A percentile compares a stretch with the other conserved stretches of the same genome.
Evolutionary conservation across 208 protist species (phyloP).

Genomic region (Leishmania tarentolae): DNA sequence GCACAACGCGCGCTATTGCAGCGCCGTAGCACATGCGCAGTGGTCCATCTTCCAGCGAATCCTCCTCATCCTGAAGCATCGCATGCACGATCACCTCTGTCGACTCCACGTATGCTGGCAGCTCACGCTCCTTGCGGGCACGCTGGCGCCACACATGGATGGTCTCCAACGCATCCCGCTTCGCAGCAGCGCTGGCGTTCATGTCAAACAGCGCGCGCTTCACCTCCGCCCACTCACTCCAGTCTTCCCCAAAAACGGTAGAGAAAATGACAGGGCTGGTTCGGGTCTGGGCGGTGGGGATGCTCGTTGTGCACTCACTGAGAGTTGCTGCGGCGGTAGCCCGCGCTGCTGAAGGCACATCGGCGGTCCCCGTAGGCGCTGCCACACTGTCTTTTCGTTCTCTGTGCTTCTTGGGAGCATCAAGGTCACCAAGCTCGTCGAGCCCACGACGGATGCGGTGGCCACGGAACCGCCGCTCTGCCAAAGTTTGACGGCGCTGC

Average conservation of each 20-base stretch:
- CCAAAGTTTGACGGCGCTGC: conserved; percentile 25
- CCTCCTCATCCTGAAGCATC: conserved; percentile 59
- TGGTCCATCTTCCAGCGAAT: conserved; percentile 10
- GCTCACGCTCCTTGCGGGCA: conserved; percentile 44
- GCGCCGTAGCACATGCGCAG: conserved; percentile 63
- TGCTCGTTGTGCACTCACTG: background rate
- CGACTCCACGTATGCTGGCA: conserved; percentile 76
- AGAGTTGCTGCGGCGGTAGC: background rate
- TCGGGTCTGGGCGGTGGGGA: background rate
- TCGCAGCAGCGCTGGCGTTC: conserved; percentile 23
- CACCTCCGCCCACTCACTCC: conserved; percentile 65
- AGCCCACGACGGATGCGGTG: conserved; percentile 76
- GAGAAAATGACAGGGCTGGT: conserved; percentile 12
- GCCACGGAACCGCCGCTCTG: conserved; percentile 51
- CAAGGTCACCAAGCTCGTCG: conserved; percentile 67
- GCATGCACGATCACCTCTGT: conserved; percentile 67
- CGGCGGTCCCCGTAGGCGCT: background rate
- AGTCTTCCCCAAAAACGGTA: conserved; percentile 69
- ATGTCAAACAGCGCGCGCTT: conserved; percentile 66
- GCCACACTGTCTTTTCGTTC: background rate
- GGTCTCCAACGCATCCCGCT: conserved; percentile 42
- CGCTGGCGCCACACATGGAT: conserved; percentile 69
- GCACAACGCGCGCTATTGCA: conserved; percentile 76
- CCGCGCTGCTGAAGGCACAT: background rate
- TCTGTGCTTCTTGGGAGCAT: conserved; percentile 28